phyloP scores from a whole-genome alignment of 1,284 basidiomycete species.

The Fomitiporia mediterranea region DNA sequence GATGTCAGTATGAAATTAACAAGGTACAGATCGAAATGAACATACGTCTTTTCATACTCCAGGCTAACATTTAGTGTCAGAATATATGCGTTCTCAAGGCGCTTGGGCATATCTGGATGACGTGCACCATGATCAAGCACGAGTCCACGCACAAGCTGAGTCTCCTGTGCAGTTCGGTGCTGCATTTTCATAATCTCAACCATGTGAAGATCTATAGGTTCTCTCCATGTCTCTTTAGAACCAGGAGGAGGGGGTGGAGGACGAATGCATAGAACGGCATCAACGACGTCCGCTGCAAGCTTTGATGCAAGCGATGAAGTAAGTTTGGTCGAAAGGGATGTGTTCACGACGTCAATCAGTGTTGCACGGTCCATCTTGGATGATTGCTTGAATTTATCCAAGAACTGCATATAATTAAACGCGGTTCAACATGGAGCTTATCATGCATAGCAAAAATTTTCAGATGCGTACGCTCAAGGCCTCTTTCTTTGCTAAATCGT shows the following conservation, averaged over 20 bases:
- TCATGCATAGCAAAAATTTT: no score
- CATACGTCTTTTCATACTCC: slow-evolving; percentile 99
- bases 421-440: neutral
- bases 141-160: slow-evolving; percentile 92
- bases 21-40: slow-evolving; percentile 25
- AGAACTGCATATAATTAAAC: slow-evolving; percentile 54
- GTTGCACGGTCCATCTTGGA: slow-evolving; percentile 82
- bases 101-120: slow-evolving; percentile 99
- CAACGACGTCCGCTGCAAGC: slow-evolving; percentile 90
- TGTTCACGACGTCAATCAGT: slow-evolving; percentile 90
- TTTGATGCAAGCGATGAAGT: slow-evolving; percentile 81
- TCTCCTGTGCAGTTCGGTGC: slow-evolving; percentile 96
- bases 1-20: slow-evolving; percentile 9
- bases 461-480: slow-evolving; percentile 65
- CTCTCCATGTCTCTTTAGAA: slow-evolving; percentile 61
- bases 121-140: slow-evolving; percentile 95
- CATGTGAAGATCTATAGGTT: slow-evolving; percentile 99
- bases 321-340: slow-evolving; percentile 94
- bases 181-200: slow-evolving; percentile 99
- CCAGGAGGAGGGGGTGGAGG: slow-evolving; percentile 52
- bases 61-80: slow-evolving; percentile 96
- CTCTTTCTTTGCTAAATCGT: slow-evolving; percentile 97
- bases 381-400: slow-evolving; percentile 84
- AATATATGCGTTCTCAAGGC: slow-evolving; percentile 95
- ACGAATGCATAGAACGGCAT: slow-evolving; percentile 90